Base-by-base conservation (phyloP, 352 stramenopile species). In the Phytophthora ramorum region DNA sequence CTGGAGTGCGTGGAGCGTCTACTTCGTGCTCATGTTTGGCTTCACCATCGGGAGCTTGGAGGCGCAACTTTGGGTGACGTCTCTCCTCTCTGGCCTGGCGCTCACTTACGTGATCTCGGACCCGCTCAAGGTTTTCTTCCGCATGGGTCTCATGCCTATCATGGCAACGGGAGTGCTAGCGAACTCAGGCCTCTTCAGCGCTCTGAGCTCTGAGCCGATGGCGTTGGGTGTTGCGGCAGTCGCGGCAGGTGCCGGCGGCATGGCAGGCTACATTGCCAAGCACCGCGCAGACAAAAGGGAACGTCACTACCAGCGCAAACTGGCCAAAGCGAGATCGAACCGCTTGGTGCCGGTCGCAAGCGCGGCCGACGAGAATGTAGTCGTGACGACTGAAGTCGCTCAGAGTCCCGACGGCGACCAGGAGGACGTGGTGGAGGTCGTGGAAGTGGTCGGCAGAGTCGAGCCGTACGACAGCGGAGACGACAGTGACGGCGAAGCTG, bases 21-120 rank as follows among this genome's bases (percentile, higher is more conserved):
- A 83, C 58, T 93, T 91, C 46, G 81, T 93, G 7, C 43, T 90
- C 35, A 86, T 89, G 72, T 91, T 91, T 48, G 81, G 78, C 5
- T 89, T 90, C 52, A 83, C 77, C 7, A 81, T 91, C 17, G 85
- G 78, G 3, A 56, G 74, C 2, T 65, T 83, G n/a, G 78, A 90
- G 41, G 75, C 81, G 13, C 72, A 89, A 69, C 71, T 89, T 4
- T 91, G 83, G 80, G 63, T 90, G 16, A 79, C 78, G 0, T 93
- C 85, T 9, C 53, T 93, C 6, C 32, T 87, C 3, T 83, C 64
- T 2, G 82, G 82, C 1, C 32, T 91, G 6, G 76, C 66, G 1
- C 80, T 91, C 55, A 87, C 82, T 26, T 76, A 91, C 50, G 50
- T 87, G 10, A 69, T 93, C 13, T 81, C 79, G 24, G 82, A 93